Base-by-base conservation (phyloP, 164 flowering plant genomes). In the Umbellularia californica region DNA sequence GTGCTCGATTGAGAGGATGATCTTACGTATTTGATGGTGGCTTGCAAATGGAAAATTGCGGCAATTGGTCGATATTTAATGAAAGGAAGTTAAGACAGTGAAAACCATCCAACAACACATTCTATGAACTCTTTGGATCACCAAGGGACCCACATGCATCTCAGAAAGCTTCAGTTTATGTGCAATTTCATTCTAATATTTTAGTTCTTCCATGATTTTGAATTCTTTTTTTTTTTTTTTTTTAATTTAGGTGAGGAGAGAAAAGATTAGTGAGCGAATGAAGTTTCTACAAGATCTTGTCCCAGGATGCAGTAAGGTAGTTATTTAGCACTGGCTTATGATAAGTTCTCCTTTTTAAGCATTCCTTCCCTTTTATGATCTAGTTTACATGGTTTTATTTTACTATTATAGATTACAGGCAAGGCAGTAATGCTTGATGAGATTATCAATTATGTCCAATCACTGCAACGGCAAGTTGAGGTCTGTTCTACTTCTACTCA, bases 341-440 rank as follows among this genome's bases (percentile, higher is more conserved):
- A 73, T 33, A 27, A 58, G 20, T 70, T 55, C 27, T 52, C 5
- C 20, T 22, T 72, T 11, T 14, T 22, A 11, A 24, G 50, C 41
- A 19, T 63, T 50, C 69, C 22, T 23, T 65, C 58, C 1, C 15
- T 64, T 50, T 14, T 28, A 51, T 50, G 30, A 5, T 67, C 52
- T 69, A 23, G 22, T 41, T 69, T 28, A 41, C 13, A 69, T 69
- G 24, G 22, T 20, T 74, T 55, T 67, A n/a, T 55, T 76, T 30
- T 70, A 30, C 5, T 23, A 11, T 69, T 76, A 3, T 71, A 94
- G 98, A 88, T 95, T 63, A 95, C 97, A 71, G 99, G 99, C 58
- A 95, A 93, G 80, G 99, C 99, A 0, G 91, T 92, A 50, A 95
- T 95, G 99, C 95, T 95, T 70, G 99, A 95, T 84, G 98, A 95